phyloP scores from a whole-genome alignment of 371 early-diverging fungal genomes.

The Sporodiniella umbellata region DNA sequence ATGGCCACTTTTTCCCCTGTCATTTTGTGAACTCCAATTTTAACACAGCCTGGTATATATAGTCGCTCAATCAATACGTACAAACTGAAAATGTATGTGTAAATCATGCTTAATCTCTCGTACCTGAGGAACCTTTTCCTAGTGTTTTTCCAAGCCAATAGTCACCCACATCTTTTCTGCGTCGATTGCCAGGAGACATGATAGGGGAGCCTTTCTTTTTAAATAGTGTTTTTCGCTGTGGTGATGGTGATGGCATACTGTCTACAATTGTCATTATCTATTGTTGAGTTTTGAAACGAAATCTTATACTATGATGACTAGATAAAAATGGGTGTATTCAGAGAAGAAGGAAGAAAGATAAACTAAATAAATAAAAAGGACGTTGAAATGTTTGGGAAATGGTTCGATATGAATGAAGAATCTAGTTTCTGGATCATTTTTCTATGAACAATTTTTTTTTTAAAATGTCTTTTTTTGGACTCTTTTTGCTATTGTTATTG shows the following conservation, averaged over 20 bases:
- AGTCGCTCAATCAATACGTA: neutral
- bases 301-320: no score
- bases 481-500: no score
- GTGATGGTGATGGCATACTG: slow-evolving; percentile 37
- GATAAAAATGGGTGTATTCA: slow-evolving; percentile 2
- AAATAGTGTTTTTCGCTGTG: slow-evolving; percentile 32
- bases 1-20: slow-evolving; percentile 40
- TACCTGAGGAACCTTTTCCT: slow-evolving; percentile 84
- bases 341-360: slow-evolving; percentile 6
- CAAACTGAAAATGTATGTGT: neutral
- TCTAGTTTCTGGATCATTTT: no score
- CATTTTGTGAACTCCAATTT: slow-evolving; percentile 33
- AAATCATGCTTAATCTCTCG: neutral
- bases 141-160: slow-evolving; percentile 76
- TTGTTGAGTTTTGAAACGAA: no score
- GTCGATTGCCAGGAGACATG: slow-evolving; percentile 40
- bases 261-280: slow-evolving; percentile 17
- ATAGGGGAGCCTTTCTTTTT: slow-evolving; percentile 13
- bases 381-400: neutral
- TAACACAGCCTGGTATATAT: slow-evolving; percentile 30
- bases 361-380: neutral
- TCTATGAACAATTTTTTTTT: no score
- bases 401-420: neutral
- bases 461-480: no score
- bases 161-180: slow-evolving; percentile 68